phyloP scores from a whole-genome alignment of 2,329 filamentous ascomycete genomes.

The Xylaria digitata region DNA sequence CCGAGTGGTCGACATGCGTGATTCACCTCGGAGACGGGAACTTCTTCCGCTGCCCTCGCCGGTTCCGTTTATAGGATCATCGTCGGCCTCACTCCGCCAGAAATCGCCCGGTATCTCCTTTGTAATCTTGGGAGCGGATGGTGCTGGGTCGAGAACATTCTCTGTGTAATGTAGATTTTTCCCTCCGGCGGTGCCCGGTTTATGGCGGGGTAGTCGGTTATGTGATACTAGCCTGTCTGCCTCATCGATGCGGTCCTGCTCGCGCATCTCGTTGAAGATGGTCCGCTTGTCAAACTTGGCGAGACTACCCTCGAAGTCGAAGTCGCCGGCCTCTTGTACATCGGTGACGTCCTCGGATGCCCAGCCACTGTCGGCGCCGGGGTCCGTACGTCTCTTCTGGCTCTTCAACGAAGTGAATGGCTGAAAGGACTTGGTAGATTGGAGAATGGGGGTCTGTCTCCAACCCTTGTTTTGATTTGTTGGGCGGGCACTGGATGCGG shows the following conservation, averaged over 20 bases:
- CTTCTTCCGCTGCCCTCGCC: conserved; percentile 63
- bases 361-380: conserved; percentile 79
- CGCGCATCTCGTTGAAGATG: conserved; percentile 91
- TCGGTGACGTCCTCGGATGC: conserved; percentile 96
- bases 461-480: conserved; percentile 62
- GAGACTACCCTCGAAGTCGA: conserved; percentile 89
- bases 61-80: conserved; percentile 60
- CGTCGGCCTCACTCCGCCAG: conserved; percentile 82
- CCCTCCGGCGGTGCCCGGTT: conserved; percentile 78
- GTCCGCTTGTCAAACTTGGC: conserved; percentile 95
- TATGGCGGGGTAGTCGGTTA: conserved; percentile 73
- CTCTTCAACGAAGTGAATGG: conserved; percentile 70
- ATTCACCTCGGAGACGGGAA: conserved; percentile 63
- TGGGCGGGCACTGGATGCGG: conserved; percentile 39
- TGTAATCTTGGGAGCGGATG: conserved; percentile 50
- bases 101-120: conserved; percentile 62
- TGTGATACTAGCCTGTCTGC: conserved; percentile 90
- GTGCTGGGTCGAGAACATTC: conserved; percentile 80
- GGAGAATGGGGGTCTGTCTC: conserved; percentile 69
- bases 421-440: conserved; percentile 71
- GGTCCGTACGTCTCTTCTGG: conserved; percentile 56
- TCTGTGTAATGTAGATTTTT: conserved; percentile 94
- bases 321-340: conserved; percentile 91
- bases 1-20: conserved; percentile 60
- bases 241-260: conserved; percentile 89